Base-by-base conservation (phyloP, 1,284 basidiomycete species). In the Sanghuangporus weigelae region DNA sequence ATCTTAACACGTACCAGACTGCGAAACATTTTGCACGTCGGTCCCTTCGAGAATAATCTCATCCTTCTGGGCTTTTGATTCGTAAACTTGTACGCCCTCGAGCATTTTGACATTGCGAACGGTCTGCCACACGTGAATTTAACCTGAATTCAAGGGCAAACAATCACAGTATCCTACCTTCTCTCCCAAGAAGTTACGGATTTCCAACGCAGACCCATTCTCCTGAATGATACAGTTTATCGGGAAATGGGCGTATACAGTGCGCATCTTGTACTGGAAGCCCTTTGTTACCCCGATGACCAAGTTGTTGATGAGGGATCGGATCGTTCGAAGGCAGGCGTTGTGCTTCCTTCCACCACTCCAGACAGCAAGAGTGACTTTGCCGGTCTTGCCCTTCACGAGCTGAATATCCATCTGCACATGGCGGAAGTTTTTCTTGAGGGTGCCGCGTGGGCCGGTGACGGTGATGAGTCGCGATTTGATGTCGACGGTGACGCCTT, bases 191-290 rank as follows among this genome's bases (percentile, higher is more conserved):
- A 98, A 99, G 84, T 99, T 99, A 73, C 98, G 90, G 81, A 99
- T 99, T 79, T 99, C 96, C 66, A 98, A 78, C 60, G 88, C 81
- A 62, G 76, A 75, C 64, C 93, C 94, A 71, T 81, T 80, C 51
- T 92, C 89, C 76, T 92, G 89, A 74, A 98, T 95, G 78, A 99
- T 98, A 76, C 93, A 91, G 85, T 99, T 99, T 85, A 99, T 98
- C 69, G 97, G 97, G 86, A 99, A 99, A 86, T 99, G 97, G 73
- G 97, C 97, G 77, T 99, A 99, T 65, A 99, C 97, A 44, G 96
- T 84, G 73, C 94, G 92, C 95, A 98, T 96, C 90, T 99, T 99
- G 89, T 99, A 99, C 74, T 90, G 89, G 90, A 98, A 99, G 68
- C 96, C 97, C 85, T 95, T 93, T 62, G 95, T 98, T 67, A 98